Evolutionary conservation across 2,329 filamentous ascomycete species (phyloP).

Genomic region (Trichoderma sp.): DNA sequence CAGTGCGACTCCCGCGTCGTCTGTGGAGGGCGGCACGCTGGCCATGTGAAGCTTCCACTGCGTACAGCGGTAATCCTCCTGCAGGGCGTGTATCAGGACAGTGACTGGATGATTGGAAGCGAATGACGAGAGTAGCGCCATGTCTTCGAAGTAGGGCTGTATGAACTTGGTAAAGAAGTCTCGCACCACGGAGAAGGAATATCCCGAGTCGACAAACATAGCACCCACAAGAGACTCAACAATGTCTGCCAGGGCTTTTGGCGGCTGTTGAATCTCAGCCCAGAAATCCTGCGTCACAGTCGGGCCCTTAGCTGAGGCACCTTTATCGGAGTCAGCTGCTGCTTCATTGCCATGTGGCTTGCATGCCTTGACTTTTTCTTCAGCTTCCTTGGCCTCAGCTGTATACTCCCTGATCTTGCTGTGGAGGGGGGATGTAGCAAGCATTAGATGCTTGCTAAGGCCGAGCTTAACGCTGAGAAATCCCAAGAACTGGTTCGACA

Average conservation of each 20-base stretch:
- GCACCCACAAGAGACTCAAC: conserved; percentile 89
- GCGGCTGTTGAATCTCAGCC: conserved; percentile 64
- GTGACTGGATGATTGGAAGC: conserved; percentile 86
- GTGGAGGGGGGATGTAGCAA: conserved; percentile 50
- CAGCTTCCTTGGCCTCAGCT: conserved; percentile 58
- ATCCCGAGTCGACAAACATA: conserved; percentile 86
- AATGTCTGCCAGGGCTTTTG: conserved; percentile 80
- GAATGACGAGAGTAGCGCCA: conserved; percentile 84
- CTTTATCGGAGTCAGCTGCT: neutral
- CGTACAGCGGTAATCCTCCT: conserved; percentile 66
- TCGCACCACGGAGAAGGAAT: conserved; percentile 74
- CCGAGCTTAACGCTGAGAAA: conserved; percentile 77
- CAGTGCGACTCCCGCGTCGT: conserved; percentile 45
- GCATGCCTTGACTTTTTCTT: conserved; percentile 42
- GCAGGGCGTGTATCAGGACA: conserved; percentile 66
- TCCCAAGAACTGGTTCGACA: conserved; percentile 91
- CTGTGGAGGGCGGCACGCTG: conserved; percentile 46
- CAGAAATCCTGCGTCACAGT: conserved; percentile 62
- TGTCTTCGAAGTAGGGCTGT: conserved; percentile 79
- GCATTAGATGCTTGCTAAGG: conserved; percentile 73
- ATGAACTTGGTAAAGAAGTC: conserved; percentile 78
- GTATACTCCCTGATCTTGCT: conserved; percentile 59
- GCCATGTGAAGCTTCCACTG: conserved; percentile 59
- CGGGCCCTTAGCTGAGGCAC: neutral
- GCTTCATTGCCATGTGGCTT: conserved; percentile 32